phyloP scores from a whole-genome alignment of 305 asterid species.

The Monarda citriodora region DNA sequence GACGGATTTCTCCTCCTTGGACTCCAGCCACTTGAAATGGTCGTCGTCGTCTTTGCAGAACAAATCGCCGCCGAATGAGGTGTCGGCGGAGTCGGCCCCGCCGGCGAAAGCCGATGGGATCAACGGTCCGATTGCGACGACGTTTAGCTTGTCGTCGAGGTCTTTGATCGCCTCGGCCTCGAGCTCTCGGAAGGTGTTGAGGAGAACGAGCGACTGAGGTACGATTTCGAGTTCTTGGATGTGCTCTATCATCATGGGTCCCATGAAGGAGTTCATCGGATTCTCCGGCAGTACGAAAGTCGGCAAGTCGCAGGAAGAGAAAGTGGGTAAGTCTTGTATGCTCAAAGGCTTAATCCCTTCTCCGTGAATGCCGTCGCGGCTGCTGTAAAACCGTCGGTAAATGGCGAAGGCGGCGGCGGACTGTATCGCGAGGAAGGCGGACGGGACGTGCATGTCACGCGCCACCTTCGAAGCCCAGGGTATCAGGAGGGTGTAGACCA shows the following conservation, averaged over 20 bases:
- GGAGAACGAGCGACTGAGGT: constrained; percentile 32
- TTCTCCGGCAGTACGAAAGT: constrained; percentile 32
- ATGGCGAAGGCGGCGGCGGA: constrained; percentile 49
- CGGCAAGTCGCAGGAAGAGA: constrained; percentile 37
- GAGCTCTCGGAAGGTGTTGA: constrained; percentile 49
- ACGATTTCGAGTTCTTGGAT: constrained; percentile 33
- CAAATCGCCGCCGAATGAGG: constrained; percentile 44
- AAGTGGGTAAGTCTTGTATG: constrained; percentile 42
- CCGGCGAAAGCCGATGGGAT: constrained; percentile 42
- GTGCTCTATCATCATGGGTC: constrained; percentile 36
- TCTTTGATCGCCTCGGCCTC: constrained; percentile 34
- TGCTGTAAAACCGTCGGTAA: constrained; percentile 30
- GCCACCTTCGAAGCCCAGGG: constrained; percentile 62
- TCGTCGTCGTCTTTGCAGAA: constrained; percentile 10
- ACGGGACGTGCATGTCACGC: constrained; percentile 31
- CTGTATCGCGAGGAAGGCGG: constrained; percentile 47
- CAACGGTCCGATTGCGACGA: constrained; percentile 51
- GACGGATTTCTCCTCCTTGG: constrained; percentile 33
- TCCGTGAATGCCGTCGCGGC: constrained; percentile 20
- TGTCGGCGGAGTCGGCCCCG: constrained; percentile 32
- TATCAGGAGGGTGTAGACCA: constrained; percentile 42
- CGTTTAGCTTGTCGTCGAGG: constrained; percentile 20
- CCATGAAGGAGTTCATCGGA: constrained; percentile 10
- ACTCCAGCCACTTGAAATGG: constrained; percentile 45
- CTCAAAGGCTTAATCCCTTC: constrained; percentile 14